Evolutionary conservation across 257 asterid genomes (phyloP), one percentile per base, ranked within the genome.

Genomic region (Solanum ossicruentum): DNA sequence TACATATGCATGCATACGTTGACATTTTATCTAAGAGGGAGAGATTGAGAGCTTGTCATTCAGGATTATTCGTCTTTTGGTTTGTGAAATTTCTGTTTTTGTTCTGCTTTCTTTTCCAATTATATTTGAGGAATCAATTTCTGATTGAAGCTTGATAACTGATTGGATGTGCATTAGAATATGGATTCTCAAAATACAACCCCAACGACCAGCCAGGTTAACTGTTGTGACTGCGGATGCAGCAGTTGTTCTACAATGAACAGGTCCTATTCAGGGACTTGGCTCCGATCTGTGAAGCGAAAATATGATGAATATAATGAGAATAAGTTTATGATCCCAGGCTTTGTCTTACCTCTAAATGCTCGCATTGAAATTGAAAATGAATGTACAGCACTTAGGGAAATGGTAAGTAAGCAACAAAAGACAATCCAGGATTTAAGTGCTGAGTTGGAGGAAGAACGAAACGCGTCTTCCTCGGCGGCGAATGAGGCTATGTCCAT

Each of bases 401-500:
- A 96, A 88, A 93, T 89, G 88, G 98, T 96, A 47, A 39, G 90
- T 80, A 93, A 82, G 89, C 99, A 95, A 90, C 99, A 95, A 88
- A 84, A 88, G 87, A 90, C 89, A 39, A 92, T 96, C 88, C 92
- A 91, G 87, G 95, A 92, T 72, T 97, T 96, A 66, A 83, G 92
- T 65, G 83, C 85, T 20, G 99, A 96, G 89, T 87, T 96, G 91
- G 99, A 96, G 85, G 98, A 94, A 89, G 99, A 96, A 91, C 92
- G 99, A 90, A 95, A 93, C 61, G 99, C 99, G 0, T 87, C 98
- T 41, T 90, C 98, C 9, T 93, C 99, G 13, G 98, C 98, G 80
- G 99, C 99, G 57, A 94, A 90, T 65, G 99, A 96, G 91, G 97
- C 99, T 13, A 92, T 96, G 97, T 94, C 98, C 7, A 96, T 96